Evolutionary conservation across 345 rosid genomes (phyloP).

Genomic region (Sisymbrium irio): DNA sequence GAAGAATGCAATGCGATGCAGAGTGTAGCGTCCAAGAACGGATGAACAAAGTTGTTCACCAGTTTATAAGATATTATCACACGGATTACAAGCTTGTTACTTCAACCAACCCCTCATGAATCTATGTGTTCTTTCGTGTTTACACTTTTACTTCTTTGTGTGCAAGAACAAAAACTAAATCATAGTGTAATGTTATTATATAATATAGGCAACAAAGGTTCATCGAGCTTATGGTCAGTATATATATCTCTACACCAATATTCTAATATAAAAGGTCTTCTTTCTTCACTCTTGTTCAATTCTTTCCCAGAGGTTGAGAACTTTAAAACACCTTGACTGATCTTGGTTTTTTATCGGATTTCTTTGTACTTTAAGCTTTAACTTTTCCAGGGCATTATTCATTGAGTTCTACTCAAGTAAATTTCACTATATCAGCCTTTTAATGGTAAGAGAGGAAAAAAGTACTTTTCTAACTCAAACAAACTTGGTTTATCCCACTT

Average conservation of each 20-base stretch:
- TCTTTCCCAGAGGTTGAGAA: not conserved
- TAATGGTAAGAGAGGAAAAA: slow-evolving; percentile 17
- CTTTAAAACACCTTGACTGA: slow-evolving; percentile 3
- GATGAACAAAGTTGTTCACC: not conserved
- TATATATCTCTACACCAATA: not conserved
- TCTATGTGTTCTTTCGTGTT: not conserved
- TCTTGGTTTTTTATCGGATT: not conserved
- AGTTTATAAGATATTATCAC: slow-evolving; percentile 29
- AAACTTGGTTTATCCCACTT: slow-evolving; percentile 27
- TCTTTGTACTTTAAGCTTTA: slow-evolving; percentile 9
- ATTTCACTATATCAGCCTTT: slow-evolving; percentile 4
- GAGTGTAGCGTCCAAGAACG: slow-evolving; percentile 44
- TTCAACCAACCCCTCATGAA: not conserved
- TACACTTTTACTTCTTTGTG: slow-evolving; percentile 19
- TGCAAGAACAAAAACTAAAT: slow-evolving; percentile 20
- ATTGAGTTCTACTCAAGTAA: slow-evolving; percentile 32
- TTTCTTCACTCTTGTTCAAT: not conserved
- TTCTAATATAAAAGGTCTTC: not conserved
- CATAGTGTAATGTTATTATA: slow-evolving; percentile 31
- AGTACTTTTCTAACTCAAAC: slow-evolving; percentile 14
- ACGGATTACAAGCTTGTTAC: slow-evolving; percentile 11
- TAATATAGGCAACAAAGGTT: slow-evolving; percentile 8
- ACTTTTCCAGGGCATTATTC: slow-evolving; percentile 18
- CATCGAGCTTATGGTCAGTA: slow-evolving; percentile 21
- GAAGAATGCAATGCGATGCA: slow-evolving; percentile 75